Evolutionary conservation across 2,329 filamentous ascomycete genomes (phyloP).

Genomic region (Penicillium sp.): DNA sequence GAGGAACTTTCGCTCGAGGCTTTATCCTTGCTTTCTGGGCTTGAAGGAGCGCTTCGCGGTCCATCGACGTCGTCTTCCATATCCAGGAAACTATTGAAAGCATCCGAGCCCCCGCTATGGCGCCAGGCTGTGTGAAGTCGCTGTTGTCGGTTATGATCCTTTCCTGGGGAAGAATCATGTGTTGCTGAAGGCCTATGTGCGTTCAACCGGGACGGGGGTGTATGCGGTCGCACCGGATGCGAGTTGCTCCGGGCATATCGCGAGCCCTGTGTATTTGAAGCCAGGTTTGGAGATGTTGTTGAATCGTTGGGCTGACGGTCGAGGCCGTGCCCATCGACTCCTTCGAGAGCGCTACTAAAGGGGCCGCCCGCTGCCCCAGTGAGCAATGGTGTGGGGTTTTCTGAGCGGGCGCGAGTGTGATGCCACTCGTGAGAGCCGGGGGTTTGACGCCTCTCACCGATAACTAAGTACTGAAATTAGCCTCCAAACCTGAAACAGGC

Average conservation of each 20-base stretch:
- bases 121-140: conserved; percentile 44
- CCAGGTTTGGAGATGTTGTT: conserved; percentile 42
- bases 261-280: conserved; percentile 32
- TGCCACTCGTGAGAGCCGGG: conserved; percentile 59
- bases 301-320: conserved; percentile 39
- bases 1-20: conserved; percentile 37
- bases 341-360: conserved; percentile 37
- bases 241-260: conserved; percentile 58
- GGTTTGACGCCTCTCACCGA: conserved; percentile 43
- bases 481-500: conserved; percentile 12
- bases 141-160: conserved; percentile 38
- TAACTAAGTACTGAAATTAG: conserved; percentile 21
- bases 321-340: conserved; percentile 41
- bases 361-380: conserved; percentile 51
- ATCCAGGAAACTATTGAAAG: conserved; percentile 48
- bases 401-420: conserved; percentile 73
- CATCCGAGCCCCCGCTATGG: conserved; percentile 46
- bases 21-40: conserved; percentile 39
- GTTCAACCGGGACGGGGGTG: conserved; percentile 44
- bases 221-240: conserved; percentile 54
- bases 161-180: conserved; percentile 35
- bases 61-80: conserved; percentile 50
- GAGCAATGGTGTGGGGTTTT: conserved; percentile 62
- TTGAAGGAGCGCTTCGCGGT: conserved; percentile 31
- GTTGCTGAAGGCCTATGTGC: conserved; percentile 36